Percentiles rank a stretch among this genome's conserved stretches.
phyloP scores from a whole-genome alignment of 352 stramenopile genomes.

The Phytophthora cactorum region DNA sequence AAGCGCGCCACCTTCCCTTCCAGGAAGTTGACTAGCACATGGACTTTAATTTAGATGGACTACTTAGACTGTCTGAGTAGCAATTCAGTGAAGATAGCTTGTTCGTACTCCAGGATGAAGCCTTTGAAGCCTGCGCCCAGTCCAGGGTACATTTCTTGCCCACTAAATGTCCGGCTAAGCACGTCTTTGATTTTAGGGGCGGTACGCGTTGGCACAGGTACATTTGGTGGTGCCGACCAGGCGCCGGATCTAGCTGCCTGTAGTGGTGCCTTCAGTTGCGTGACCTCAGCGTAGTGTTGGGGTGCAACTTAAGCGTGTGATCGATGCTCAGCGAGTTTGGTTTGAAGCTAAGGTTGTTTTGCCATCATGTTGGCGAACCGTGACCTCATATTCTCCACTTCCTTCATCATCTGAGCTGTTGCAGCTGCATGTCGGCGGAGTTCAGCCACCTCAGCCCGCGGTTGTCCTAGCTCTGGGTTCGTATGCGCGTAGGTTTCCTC shows the following conservation, averaged over 20 bases:
- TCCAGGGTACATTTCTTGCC: conserved; percentile 13
- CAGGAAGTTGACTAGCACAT: conserved; percentile 12
- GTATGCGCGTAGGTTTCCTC: background rate
- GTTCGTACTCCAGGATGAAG: conserved; percentile 19
- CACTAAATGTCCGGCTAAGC: background rate
- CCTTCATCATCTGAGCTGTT: background rate
- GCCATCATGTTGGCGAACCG: background rate
- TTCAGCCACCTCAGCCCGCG: background rate
- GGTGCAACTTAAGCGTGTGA: background rate
- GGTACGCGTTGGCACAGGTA: background rate
- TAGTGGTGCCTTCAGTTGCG: background rate
- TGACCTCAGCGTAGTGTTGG: background rate
- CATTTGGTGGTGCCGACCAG: background rate
- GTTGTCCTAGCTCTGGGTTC: background rate
- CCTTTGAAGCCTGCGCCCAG: conserved; percentile 18
- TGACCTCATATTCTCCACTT: background rate
- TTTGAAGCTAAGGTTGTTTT: background rate
- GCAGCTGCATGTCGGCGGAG: background rate
- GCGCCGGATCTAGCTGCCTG: background rate
- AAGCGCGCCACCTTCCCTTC: conserved; percentile 13
- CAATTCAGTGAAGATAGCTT: conserved; percentile 7
- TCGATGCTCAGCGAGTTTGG: background rate
- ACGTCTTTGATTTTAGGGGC: conserved; percentile 7
- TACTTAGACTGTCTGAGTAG: conserved; percentile 10
- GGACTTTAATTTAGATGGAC: conserved; percentile 7